Evolutionary conservation across 768 basidiomycete species (phyloP).

Genomic region (Chlorophyllum brunneum): DNA sequence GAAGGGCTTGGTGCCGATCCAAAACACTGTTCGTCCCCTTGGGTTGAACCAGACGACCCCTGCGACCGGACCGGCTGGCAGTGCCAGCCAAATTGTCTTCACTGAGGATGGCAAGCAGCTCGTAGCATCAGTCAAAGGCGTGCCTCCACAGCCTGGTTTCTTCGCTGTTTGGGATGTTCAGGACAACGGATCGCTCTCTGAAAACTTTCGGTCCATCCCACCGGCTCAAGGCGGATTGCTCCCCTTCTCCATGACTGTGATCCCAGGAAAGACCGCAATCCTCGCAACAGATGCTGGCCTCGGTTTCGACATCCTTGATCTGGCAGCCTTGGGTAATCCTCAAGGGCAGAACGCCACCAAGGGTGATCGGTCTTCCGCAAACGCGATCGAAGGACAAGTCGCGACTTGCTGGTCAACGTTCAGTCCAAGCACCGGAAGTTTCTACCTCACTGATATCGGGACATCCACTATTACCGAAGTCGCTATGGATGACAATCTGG

Average conservation of each 20-base stretch:
- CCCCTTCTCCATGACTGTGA: constrained; percentile 46
- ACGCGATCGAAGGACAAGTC: constrained; percentile 33
- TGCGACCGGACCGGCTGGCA: constrained; percentile 43
- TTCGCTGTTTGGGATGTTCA: constrained; percentile 48
- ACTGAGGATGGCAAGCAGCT: constrained; percentile 39
- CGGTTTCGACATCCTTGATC: constrained; percentile 36
- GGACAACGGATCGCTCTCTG: constrained; percentile 40
- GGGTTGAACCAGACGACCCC: constrained; percentile 49
- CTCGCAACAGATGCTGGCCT: constrained; percentile 36
- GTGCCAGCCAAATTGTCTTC: constrained; percentile 43
- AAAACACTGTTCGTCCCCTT: constrained; percentile 39
- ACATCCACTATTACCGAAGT: constrained; percentile 42
- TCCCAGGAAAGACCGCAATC: constrained; percentile 29
- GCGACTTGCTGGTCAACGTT: constrained; percentile 43
- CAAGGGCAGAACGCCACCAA: constrained; percentile 25
- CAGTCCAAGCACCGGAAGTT: constrained; percentile 37
- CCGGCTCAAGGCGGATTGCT: constrained; percentile 35
- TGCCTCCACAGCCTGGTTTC: constrained; percentile 44
- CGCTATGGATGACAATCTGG: constrained; percentile 40
- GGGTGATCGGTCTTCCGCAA: constrained; percentile 25
- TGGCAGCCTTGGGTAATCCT: constrained; percentile 16
- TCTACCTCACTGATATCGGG: constrained; percentile 40
- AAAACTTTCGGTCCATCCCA: constrained; percentile 31
- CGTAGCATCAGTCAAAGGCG: constrained; percentile 46
- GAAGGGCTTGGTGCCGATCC: constrained; percentile 34